A percentile compares a stretch with the other conserved stretches of the same genome.
phyloP scores from a whole-genome alignment of 768 basidiomycete genomes.

The Termitomyces sp. region DNA sequence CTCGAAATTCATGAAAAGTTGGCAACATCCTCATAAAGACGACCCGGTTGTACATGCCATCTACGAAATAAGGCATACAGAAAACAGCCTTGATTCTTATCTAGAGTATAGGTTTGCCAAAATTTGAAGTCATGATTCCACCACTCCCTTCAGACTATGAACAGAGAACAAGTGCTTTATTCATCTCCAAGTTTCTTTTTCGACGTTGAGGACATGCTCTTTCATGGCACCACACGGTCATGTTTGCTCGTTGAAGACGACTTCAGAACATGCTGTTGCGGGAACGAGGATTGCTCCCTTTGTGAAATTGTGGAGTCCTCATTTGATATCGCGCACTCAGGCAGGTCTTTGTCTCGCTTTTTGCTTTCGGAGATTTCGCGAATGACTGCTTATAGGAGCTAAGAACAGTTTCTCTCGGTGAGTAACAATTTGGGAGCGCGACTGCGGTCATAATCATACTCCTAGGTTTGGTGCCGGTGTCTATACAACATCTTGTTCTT shows the following conservation, averaged over 20 bases:
- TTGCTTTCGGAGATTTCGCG: background rate
- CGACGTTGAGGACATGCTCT: conserved; percentile 54
- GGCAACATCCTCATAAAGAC: background rate
- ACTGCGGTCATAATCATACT: background rate
- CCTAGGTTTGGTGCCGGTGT: conserved; percentile 62
- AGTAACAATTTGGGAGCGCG: background rate
- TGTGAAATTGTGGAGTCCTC: conserved; percentile 57
- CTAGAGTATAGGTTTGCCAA: background rate
- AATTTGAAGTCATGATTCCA: background rate
- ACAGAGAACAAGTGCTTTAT: background rate
- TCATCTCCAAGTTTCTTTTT: conserved; percentile 16
- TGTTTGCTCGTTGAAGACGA: conserved; percentile 54
- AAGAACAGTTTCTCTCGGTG: conserved; percentile 54
- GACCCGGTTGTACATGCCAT: background rate
- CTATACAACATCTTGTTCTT: conserved; percentile 64
- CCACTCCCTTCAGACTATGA: background rate
- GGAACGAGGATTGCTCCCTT: conserved; percentile 45
- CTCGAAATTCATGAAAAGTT: background rate
- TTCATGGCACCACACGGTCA: conserved; percentile 61
- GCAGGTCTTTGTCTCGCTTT: conserved; percentile 27
- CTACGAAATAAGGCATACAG: background rate
- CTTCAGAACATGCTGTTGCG: conserved; percentile 42
- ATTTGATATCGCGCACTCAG: conserved; percentile 57
- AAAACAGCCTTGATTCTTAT: background rate
- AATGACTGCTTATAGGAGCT: conserved; percentile 27